Evolutionary conservation across 2,329 filamentous ascomycete species (phyloP), one percentile per base, ranked within the genome.

Genomic region (Alternaria rosae): DNA sequence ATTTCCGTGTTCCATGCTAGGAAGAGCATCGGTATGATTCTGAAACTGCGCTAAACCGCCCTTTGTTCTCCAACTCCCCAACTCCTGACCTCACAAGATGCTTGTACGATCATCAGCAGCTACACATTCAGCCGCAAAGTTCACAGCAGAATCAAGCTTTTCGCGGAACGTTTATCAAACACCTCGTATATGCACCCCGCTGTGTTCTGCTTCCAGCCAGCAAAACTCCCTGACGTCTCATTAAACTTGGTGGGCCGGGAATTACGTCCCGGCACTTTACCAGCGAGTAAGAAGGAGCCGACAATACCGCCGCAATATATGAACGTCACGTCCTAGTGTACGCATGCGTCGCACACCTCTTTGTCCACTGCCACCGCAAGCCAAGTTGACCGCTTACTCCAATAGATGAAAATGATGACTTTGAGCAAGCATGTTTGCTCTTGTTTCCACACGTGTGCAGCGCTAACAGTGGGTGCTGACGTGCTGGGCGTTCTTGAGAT

Each of bases 141-240:
- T 30, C 13, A 20, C 9, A 15, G n/a, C 15, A 17, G 26, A 50
- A 17, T 52, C 28, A 30, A 57, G 54, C 41, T 45, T 61, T 28
- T 32, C 25, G 35, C 21, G 25, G 26, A 55, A 62, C 52, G 54
- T 55, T 59, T 57, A 38, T 59, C 32, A 41, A 28, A 58, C 42
- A 41, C 17, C 9, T 58, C 52, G 56, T 50, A 43, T 66, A 59
- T 62, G 61, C 57, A 45, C 56, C 56, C 52, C 59, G 62, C 62
- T 25, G 28, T 52, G 21, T 20, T 12, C 12, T 13, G 20, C 21
- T 17, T 51, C 13, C 17, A n/a, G 38, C 47, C 20, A 20, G 32
- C 26, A 61, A 57, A 53, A 26, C 43, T 57, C 50, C 35, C 35
- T 57, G 30, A 54, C 23, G 26, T 48, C 15, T 32, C 30, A 28